Base-by-base conservation (phyloP, 2,329 filamentous ascomycete species). In the Phoma sp. region DNA sequence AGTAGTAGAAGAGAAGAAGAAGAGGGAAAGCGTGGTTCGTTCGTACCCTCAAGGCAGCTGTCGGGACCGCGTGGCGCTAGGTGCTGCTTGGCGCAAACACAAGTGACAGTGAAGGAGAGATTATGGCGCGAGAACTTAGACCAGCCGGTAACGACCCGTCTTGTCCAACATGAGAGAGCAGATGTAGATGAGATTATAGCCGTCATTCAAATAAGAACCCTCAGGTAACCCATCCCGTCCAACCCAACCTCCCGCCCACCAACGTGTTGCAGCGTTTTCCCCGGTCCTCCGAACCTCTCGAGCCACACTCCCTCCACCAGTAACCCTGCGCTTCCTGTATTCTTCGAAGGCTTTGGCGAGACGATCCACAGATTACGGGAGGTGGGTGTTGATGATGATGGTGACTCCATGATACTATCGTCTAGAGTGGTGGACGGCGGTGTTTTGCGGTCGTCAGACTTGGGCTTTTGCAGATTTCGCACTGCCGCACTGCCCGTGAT, bases 251-350 rank as follows among this genome's bases (percentile, higher is more conserved):
- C 52, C 27, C 52, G 15, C 6, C 37, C 41, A 12, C 6, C 32
- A 12, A 39, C 36, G 8, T 7, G 43, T 24, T 51, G 41, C 21
- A 43, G 5, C 24, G 10, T 38, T 37, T 32, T 38, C 0, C 52
- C 41, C 2, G 52, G 52, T 8, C 52, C 52, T 8, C 52, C 52
- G 13, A 38, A 51, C 9, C 52, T 51, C 32, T 55, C 41, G 19
- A 55, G 46, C 52, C 52, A 55, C 17, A 47, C 2, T 15, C 29
- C 37, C 13, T 47, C 41, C 43, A 43, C 44, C 9, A n/a, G 31
- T 24, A 21, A 17, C 19, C 45, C 35, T 32, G 39, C 38, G 9
- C 36, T 33, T 41, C 24, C 21, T 21, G 1, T 40, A 25, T 6
- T 50, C 51, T 36, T 46, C 39, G 19, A 41, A 22, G 1, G 24